Evolutionary conservation across 2,329 filamentous ascomycete genomes (phyloP).

Genomic region (Zelopaecilomyces penicillatus): DNA sequence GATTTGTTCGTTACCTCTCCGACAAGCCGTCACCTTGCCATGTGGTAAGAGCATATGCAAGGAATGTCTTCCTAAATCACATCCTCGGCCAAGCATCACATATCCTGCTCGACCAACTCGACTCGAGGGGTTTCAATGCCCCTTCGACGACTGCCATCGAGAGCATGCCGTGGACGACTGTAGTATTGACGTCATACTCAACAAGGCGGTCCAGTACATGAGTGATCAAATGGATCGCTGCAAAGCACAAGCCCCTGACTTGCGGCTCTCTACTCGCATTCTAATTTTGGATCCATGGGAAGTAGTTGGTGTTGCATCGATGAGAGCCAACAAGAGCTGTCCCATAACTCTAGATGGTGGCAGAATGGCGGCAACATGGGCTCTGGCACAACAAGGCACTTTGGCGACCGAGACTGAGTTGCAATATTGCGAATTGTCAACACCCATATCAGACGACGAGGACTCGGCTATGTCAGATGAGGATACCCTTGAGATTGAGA

Average conservation of each 20-base stretch:
- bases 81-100: conserved; percentile 60
- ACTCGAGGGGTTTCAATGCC: conserved; percentile 64
- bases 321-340: conserved; percentile 25
- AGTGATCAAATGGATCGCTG: conserved; percentile 42
- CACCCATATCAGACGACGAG: conserved; percentile 16
- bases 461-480: conserved; percentile 16
- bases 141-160: conserved; percentile 54
- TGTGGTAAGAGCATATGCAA: conserved; percentile 75
- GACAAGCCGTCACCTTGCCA: conserved; percentile 64
- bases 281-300: conserved; percentile 29
- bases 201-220: conserved; percentile 58
- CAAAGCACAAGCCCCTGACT: conserved; percentile 18
- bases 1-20: conserved; percentile 60
- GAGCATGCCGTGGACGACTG: conserved; percentile 75
- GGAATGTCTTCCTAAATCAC: conserved; percentile 60
- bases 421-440: conserved; percentile 30
- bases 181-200: conserved; percentile 65
- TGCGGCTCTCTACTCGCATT: conserved; percentile 29
- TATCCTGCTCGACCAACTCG: conserved; percentile 65
- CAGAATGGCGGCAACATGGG: conserved; percentile 57
- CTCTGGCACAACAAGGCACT: conserved; percentile 52
- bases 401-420: conserved; percentile 50
- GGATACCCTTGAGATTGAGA: conserved; percentile 1
- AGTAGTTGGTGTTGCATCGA: conserved; percentile 31
- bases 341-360: conserved; percentile 42